These are phyloP conservation scores for Cladophialophora psammophila DNA, from an alignment of 2,329 filamentous ascomycete species.

Conservation along the genomic window DNA sequence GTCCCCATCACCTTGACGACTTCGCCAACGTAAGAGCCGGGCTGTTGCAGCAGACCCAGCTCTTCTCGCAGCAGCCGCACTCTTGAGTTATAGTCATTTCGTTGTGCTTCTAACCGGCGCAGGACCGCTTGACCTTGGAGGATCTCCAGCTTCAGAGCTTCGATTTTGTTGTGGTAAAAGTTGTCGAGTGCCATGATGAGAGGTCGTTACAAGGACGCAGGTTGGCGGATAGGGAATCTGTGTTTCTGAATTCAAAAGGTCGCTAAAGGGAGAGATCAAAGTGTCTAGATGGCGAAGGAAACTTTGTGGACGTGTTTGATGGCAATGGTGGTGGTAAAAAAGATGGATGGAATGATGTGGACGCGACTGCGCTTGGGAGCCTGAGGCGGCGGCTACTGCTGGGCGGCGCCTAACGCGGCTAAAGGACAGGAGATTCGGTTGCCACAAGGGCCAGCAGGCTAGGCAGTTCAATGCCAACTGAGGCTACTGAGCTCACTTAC, in stretches of 20 bases:
- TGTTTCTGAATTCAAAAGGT: neutral
- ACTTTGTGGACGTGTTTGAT: neutral
- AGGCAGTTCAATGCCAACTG: neutral
- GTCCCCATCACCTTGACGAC: conserved; percentile 99
- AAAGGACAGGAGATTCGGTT: neutral
- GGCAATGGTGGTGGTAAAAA: conserved; percentile 38
- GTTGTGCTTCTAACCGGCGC: conserved; percentile 92
- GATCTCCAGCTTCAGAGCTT: conserved; percentile 99
- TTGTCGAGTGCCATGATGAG: conserved; percentile 94
- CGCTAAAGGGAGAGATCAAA: neutral
- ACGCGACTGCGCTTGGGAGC: conserved; percentile 27
- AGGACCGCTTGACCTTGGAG: conserved; percentile 97
- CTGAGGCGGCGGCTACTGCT: conserved; percentile 16
- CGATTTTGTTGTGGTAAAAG: conserved; percentile 99
- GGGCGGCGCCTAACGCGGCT: conserved; percentile 17
- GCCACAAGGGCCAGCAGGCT: neutral
- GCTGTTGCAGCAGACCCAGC: conserved; percentile 93
- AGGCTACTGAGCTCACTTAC: neutral
- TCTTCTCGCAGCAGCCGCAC: conserved; percentile 95
- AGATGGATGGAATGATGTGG: conserved; percentile 26
- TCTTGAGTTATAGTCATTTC: conserved; percentile 99
- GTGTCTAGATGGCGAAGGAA: neutral
- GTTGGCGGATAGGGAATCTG: neutral
- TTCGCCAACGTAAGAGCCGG: conserved; percentile 96
- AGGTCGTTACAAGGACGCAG: conserved; percentile 14